phyloP scores from a whole-genome alignment of 2,329 filamentous ascomycete genomes.

The Verticillium nubilum region DNA sequence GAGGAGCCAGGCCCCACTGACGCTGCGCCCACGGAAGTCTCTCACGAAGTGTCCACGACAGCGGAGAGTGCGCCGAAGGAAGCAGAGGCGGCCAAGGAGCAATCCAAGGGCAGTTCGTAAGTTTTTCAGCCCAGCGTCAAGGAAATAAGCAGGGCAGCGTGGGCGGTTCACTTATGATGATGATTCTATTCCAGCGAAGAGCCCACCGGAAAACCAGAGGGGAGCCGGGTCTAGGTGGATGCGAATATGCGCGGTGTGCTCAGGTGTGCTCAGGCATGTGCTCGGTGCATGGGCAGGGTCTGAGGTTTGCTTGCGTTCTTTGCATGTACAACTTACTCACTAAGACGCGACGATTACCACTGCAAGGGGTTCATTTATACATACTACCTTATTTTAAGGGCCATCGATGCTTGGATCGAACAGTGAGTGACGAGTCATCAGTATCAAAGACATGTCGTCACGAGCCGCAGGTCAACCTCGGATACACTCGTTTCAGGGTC shows the following conservation, averaged over 20 bases:
- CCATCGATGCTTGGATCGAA: too few species aligned
- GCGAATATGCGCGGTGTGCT: not conserved
- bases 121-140: not conserved
- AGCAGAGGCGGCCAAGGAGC: slow-evolving; percentile 3
- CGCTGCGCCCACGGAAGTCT: slow-evolving; percentile 21
- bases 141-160: not conserved
- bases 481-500: not conserved
- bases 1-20: slow-evolving; percentile 39
- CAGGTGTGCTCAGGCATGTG: not conserved
- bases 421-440: not conserved
- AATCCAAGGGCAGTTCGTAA: not conserved
- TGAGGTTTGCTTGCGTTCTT: not conserved
- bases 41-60: slow-evolving; percentile 15
- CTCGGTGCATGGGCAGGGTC: not conserved
- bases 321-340: not conserved
- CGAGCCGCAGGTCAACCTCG: not conserved
- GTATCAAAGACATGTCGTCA: not conserved
- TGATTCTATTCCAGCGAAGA: not conserved
- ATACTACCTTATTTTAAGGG: not conserved
- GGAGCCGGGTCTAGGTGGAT: not conserved
- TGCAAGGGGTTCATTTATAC: not conserved
- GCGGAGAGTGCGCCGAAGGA: slow-evolving; percentile 2
- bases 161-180: not conserved
- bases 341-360: not conserved
- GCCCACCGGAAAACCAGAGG: not conserved